Evolutionary conservation across 2,329 filamentous ascomycete species (phyloP), one percentile per base, ranked within the genome.

Genomic region (Fusarium floridanum): DNA sequence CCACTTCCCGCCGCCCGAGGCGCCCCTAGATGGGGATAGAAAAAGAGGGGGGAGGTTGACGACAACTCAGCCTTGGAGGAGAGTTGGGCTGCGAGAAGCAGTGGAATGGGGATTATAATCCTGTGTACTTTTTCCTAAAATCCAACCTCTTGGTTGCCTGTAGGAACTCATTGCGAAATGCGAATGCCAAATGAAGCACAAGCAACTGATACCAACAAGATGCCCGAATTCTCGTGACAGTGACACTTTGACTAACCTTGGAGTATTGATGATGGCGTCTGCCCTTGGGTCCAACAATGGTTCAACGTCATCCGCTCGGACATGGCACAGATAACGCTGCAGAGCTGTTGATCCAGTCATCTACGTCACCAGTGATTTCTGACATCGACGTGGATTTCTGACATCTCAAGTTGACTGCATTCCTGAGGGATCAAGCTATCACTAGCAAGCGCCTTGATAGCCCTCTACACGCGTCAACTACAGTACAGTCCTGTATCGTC

Each of bases 51-150:
- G 65, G 64, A 67, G 65, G 66, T 56, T 69, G 68, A 61, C 32
- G 61, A 53, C 57, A 67, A 64, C 56, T 64, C 65, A 57, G 62
- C 59, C 59, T 50, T 20, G 27, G 37, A 20, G 61, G 50, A 69
- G 73, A 65, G 22, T 20, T 36, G 34, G n/a, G 62, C 34, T 60
- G 74, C 68, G 64, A 59, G 74, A 61, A 75, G 68, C 71, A 75
- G 75, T 73, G 73, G 73, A 72, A 76, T 70, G 70, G 68, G 61
- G 74, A 74, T 72, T 75, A 74, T 77, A 78, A 82, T 80, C 81
- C 80, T 79, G 78, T 82, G 82, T 83, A 83, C 78, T 83, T 82
- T 83, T 82, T 81, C 74, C 79, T 71, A 76, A 75, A 76, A 80
- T 72, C 66, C 78, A 81, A 74, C 78, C 79, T 80, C 57, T 74